Evolutionary conservation across 1,139 yeast species (phyloP), one percentile per base, ranked within the genome.

Genomic region (Debaryomyces sp.): DNA sequence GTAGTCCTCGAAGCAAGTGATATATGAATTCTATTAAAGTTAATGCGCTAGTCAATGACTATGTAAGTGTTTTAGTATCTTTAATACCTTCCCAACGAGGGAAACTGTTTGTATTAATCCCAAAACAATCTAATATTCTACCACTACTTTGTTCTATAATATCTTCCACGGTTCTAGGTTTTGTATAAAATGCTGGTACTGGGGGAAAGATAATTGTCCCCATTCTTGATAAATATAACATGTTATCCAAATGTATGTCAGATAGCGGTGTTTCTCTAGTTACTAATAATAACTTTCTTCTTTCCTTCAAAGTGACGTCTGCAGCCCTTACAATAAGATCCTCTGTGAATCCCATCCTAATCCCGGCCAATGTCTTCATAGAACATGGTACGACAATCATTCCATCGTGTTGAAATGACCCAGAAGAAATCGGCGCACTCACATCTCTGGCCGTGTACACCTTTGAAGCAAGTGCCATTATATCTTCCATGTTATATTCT

Each of bases 381-480:
- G 62, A 57, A 38, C 63, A 59, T 1, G 63, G 63, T 4, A 52
- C 60, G 6, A 59, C 58, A 32, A 59, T 59, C 63, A 59, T 59
- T 2, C 63, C 63, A 46, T 59, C 62, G 37, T 57, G 61, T 17
- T 50, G 55, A 39, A 58, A 58, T 1, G 62, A 59, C 1, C 62
- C 63, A 12, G 59, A 54, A 3, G 61, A 57, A 7, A 59, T 55
- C 8, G 60, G 54, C 5, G 62, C 61, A 7, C 55, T 48, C 9
- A 57, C 60, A 43, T 59, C 61, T 34, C 49, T 54, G 6, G 49
- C 32, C 0, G 57, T 49, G 41, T 59, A 58, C 5, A 48, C 45
- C 6, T 48, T 43, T 1, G 55, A 48, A 5, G 62, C 58, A 27
- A 52, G 44, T 2, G 48, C 38, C 3, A 38, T 47, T 5, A 59